A percentile compares a stretch with the other conserved stretches of the same genome.
phyloP scores from a whole-genome alignment of 2,329 filamentous ascomycete genomes.

The Byssochlamys sp. region DNA sequence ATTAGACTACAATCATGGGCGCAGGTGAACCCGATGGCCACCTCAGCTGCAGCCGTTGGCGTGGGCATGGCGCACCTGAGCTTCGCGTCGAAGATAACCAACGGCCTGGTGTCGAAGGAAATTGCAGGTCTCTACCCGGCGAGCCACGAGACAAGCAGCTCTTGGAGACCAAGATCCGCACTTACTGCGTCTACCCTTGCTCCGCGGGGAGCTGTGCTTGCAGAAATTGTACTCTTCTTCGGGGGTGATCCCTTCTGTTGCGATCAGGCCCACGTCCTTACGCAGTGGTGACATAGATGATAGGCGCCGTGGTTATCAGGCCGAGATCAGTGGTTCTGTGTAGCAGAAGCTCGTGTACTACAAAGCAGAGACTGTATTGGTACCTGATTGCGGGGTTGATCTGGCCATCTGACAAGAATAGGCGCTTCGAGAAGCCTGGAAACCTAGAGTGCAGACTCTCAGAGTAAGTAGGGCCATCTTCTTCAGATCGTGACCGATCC shows the following conservation, averaged over 20 bases:
- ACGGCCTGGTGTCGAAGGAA: not conserved
- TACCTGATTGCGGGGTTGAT: conserved; percentile 4
- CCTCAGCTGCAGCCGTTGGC: not conserved
- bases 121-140: not conserved
- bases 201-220: not conserved
- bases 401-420: not conserved
- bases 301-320: not conserved
- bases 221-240: not conserved
- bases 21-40: not conserved
- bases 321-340: not conserved
- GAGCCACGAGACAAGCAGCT: not conserved
- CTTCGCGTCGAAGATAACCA: not conserved
- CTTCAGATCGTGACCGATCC: too few relatives aligned
- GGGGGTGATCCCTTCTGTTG: not conserved
- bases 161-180: not conserved
- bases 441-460: too few relatives aligned
- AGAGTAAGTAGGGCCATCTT: too few relatives aligned
- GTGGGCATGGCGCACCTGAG: not conserved
- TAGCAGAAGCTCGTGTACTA: not conserved
- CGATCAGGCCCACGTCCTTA: not conserved
- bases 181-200: not conserved
- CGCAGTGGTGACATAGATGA: not conserved
- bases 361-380: conserved; percentile 1
- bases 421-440: not conserved
- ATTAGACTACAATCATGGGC: not conserved